Base-by-base conservation (phyloP, 2,329 filamentous ascomycete species). In the Basipetospora chlamydospora region DNA sequence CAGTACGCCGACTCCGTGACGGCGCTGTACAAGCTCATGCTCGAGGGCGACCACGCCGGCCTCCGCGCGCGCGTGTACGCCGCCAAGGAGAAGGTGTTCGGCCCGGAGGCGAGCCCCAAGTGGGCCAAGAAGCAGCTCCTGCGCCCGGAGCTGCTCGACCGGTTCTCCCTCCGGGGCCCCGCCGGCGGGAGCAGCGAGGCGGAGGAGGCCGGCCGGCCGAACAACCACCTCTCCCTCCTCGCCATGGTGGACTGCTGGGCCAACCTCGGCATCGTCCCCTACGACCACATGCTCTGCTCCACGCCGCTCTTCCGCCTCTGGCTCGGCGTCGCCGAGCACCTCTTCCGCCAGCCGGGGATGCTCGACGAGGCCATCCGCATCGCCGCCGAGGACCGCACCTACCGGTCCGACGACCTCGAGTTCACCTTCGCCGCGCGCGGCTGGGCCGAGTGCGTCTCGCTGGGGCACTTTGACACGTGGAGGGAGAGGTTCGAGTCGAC, bases 191-290 rank as follows among this genome's bases (percentile, higher is more conserved):
- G 15, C 26, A 26, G 10, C 11, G 69, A 78, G 49, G 64, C 68
- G 38, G 51, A 49, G 44, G 50, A 59, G 45, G 47, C 52, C 41
- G 48, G 60, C n/a, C 72, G 84, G 15, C 84, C 80, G 37, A 98
- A 98, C 60, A 98, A 90, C 54, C 92, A 98, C 57, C 70, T 98
- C 21, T 87, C 79, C 53, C 67, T 98, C 39, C 69, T 98, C 30
- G 90, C 87, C 32, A 98, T 98, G 74, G 92, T 96, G 29, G 90
- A 98, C 61, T 96, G 88, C 60, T 98, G 90, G 90, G 90, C 83
- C 53, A 83, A 84, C 46, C 70, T 96, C 31, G 81, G 77, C 23
- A 98, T 95, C 49, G 81, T 92, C 33, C 90, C 90, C 1, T 98
- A 98, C 57, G 88, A 98, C 58, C 92, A 98, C 64, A 98, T 98